phyloP scores from a whole-genome alignment of 202 grass and related monocot genomes.

The Saccharum hybrid region DNA sequence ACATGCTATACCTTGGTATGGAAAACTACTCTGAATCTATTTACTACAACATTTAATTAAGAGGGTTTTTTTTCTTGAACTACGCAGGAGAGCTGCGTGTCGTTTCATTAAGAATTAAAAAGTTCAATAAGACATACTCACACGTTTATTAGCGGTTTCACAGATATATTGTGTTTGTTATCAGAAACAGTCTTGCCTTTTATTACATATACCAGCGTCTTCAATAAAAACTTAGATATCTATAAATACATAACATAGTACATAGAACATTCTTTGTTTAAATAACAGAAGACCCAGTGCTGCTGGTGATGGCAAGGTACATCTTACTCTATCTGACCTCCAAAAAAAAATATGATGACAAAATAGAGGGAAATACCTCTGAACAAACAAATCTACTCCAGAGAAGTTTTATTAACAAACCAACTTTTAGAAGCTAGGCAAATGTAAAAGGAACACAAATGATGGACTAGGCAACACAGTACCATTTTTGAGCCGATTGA shows the following conservation, averaged over 20 bases:
- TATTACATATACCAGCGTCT: slow-evolving; percentile 1
- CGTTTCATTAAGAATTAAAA: not conserved
- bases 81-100: not conserved
- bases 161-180: slow-evolving; percentile 13
- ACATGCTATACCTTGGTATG: slow-evolving; percentile 12
- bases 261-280: slow-evolving; percentile 16
- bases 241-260: not conserved
- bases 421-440: not conserved
- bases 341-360: not conserved
- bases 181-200: not conserved
- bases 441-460: not conserved
- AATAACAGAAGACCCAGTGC: not conserved
- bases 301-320: slow-evolving; percentile 1
- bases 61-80: not conserved
- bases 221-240: not conserved
- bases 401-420: slow-evolving; percentile 17
- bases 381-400: slow-evolving; percentile 7
- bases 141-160: not conserved
- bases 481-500: not conserved
- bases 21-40: slow-evolving; percentile 22
- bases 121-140: not conserved
- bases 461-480: not conserved
- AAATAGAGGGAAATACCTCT: not conserved
- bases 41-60: not conserved
- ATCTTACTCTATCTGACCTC: not conserved